phyloP scores from a whole-genome alignment of 2,329 filamentous ascomycete species.

The Stagonosporopsis vannaccii region DNA sequence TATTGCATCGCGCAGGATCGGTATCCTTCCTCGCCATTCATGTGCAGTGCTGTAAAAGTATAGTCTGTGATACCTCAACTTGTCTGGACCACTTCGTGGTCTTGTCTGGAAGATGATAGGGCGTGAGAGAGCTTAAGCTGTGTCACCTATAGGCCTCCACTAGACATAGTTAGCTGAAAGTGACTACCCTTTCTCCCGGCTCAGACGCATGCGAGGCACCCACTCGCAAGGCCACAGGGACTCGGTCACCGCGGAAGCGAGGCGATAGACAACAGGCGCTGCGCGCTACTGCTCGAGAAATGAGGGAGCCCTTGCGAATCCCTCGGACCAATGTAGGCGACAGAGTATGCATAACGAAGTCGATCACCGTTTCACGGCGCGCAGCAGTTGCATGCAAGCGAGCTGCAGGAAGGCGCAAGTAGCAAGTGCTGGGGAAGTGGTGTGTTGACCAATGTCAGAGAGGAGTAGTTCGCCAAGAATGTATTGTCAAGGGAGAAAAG shows the following conservation, averaged over 20 bases:
- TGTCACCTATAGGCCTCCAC: constrained; percentile 4
- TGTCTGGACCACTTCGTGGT: constrained; percentile 4
- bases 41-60: background rate
- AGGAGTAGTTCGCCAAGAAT: background rate
- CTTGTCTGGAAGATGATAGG: background rate
- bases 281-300: constrained; percentile 1
- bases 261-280: constrained; percentile 1
- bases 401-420: background rate
- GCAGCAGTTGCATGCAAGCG: background rate
- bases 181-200: constrained; percentile 1
- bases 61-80: constrained; percentile 8
- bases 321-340: background rate
- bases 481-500: background rate
- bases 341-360: background rate
- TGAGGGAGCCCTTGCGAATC: constrained; percentile 2
- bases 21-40: background rate
- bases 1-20: constrained; percentile 10
- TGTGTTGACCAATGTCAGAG: background rate
- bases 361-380: background rate
- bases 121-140: background rate
- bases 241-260: constrained; percentile 9
- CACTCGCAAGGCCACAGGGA: constrained; percentile 7
- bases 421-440: background rate
- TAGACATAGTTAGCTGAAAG: constrained; percentile 1
- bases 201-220: constrained; percentile 4